Percentiles rank a stretch among this genome's conserved stretches.
phyloP scores from a whole-genome alignment of 2,329 filamentous ascomycete species.

The Lanzia echinophila region DNA sequence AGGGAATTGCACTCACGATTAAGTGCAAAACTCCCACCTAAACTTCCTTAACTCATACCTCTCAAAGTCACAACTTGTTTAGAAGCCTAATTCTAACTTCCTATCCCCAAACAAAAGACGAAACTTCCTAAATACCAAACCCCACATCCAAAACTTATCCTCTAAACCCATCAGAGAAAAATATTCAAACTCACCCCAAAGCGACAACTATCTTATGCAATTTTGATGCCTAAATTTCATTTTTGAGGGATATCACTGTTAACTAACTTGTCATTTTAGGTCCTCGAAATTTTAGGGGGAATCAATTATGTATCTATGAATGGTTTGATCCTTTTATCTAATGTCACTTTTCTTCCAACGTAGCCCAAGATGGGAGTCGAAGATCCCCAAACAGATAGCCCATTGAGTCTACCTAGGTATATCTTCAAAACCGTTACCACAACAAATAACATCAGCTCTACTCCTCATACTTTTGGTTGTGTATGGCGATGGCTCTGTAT shows the following conservation, averaged over 20 bases:
- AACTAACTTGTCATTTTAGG: neutral
- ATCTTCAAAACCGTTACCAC: neutral
- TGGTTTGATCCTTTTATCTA: constrained; percentile 11
- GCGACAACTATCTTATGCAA: neutral
- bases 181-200: too few relatives aligned
- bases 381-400: neutral
- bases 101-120: too few relatives aligned
- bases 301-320: constrained; percentile 4
- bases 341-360: neutral
- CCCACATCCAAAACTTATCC: too few relatives aligned
- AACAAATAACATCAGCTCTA: constrained; percentile 11
- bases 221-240: too few relatives aligned
- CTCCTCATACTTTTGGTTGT: constrained; percentile 65
- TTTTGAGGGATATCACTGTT: too few relatives aligned
- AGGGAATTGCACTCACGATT: neutral
- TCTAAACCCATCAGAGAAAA: too few relatives aligned
- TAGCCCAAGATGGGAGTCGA: neutral
- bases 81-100: too few relatives aligned
- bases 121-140: too few relatives aligned
- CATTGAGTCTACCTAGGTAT: neutral
- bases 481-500: constrained; percentile 65
- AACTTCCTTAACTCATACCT: too few relatives aligned
- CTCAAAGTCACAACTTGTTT: too few relatives aligned
- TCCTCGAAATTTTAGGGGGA: neutral
- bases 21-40: too few relatives aligned